Evolutionary conservation across 352 stramenopile species (phyloP).

Genomic region (Globisporangium camurandrum): DNA sequence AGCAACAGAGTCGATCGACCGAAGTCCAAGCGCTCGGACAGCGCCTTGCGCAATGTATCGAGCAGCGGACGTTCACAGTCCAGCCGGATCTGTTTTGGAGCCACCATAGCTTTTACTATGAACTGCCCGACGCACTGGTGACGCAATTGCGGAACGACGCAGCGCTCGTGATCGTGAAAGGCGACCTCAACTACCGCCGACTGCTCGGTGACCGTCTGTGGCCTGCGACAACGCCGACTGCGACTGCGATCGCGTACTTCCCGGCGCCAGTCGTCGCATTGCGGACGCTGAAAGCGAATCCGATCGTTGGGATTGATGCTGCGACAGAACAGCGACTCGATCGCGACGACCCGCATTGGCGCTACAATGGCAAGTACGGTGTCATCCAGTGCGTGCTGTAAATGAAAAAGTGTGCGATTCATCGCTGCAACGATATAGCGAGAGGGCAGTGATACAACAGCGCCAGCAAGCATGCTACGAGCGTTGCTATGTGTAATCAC

Average conservation of each 20-base stretch:
- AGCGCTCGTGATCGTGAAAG: conserved; percentile 93
- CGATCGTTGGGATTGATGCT: conserved; percentile 41
- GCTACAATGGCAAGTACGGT: conserved; percentile 59
- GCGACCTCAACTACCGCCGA: conserved; percentile 96
- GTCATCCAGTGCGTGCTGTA: conserved; percentile 60
- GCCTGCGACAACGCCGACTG: conserved; percentile 74
- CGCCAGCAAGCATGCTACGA: too few species aligned
- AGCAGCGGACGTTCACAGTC: conserved; percentile 16
- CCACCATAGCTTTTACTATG: conserved; percentile 68
- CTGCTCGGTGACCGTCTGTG: conserved; percentile 92
- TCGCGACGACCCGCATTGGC: conserved; percentile 46
- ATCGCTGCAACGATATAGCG: too few species aligned
- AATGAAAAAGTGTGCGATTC: too few species aligned
- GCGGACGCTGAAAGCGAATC: conserved; percentile 67
- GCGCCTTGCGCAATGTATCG: conserved; percentile 29
- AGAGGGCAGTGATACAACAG: too few species aligned
- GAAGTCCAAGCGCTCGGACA: conserved; percentile 43
- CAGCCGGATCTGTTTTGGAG: conserved; percentile 51
- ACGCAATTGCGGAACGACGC: conserved; percentile 21
- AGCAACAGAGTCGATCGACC: conserved; percentile 14
- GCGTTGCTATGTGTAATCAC: too few species aligned
- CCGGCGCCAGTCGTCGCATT: conserved; percentile 57
- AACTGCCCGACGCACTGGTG: conserved; percentile 34
- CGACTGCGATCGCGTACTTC: conserved; percentile 79
- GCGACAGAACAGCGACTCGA: conserved; percentile 37